Evolutionary conservation across 441 rosid species (phyloP).

Genomic region (Rhodomyrtus psidioides): DNA sequence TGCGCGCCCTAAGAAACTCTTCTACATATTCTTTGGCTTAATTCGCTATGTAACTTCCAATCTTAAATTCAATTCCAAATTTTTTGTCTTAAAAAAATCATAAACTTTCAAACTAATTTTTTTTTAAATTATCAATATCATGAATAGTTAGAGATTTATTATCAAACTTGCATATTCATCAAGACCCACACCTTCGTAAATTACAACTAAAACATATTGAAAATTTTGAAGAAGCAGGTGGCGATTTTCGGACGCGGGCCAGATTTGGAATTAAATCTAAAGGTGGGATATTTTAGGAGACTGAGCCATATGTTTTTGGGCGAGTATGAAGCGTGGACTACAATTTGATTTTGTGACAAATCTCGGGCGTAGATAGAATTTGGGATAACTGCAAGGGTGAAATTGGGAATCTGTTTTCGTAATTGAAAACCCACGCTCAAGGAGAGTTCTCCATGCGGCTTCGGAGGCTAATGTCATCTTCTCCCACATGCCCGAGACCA

Average conservation of each 20-base stretch:
- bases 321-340: neutral
- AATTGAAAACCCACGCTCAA: neutral
- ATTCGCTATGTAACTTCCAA: neutral
- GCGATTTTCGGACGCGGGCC: too few species aligned
- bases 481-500: constrained; percentile 18
- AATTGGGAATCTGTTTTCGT: neutral
- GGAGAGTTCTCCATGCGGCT: neutral
- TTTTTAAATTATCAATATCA: neutral
- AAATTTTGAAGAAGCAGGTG: too few species aligned
- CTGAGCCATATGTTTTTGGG: too few species aligned
- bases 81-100: neutral
- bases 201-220: too few species aligned
- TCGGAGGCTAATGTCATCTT: neutral
- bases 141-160: neutral
- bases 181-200: too few species aligned
- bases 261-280: too few species aligned
- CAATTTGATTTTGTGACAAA: neutral
- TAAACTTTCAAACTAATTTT: neutral
- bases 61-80: neutral
- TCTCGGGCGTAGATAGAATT: neutral
- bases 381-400: neutral
- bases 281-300: too few species aligned
- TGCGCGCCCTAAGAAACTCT: neutral
- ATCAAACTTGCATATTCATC: too few species aligned
- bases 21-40: neutral